Base-by-base conservation (phyloP, 768 basidiomycete genomes). In the Pleurotus tuber-regium region DNA sequence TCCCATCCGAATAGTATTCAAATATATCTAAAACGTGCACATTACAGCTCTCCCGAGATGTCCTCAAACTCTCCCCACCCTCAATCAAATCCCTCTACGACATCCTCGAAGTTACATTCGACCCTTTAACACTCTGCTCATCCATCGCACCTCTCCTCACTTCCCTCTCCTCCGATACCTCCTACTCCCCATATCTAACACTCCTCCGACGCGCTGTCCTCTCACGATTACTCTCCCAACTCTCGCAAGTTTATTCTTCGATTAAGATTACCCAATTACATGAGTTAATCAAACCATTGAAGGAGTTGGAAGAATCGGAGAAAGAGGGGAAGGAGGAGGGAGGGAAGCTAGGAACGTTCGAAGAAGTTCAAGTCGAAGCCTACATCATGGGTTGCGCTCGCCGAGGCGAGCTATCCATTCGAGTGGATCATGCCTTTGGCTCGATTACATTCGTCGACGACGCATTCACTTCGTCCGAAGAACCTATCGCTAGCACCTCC, bases 351-450 rank as follows among this genome's bases (percentile, higher is more conserved):
- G 9, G 29, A n/a, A 69, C 74, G 33, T 88, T 83, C 67, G 83
- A 87, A 53, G 80, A 83, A n/a, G 84, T 87, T 54, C 84, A 87
- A 64, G 75, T 87, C 57, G 93, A 98, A 69, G 87, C 89, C 3
- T 98, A 96, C 68, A 72, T 98, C 56, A 96, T 97, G 89, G 86
- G 87, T 29, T 92, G 92, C 53, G 91, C 92, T 38, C 82, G 87
- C 41, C 82, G 87, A 6, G 91, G 92, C 31, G 93, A 97, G 66
- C 80, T 98, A 43, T 78, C 72, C 59, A 86, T 97, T 56, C 84
- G 85, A 12, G 83, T 98, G 39, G 92, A 98, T 68, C 96, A 99
- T 65, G 85, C 87, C 25, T 81, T 79, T 2, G 89, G 92, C 14
- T 85, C 83, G 54, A 84, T 98, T 68, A 77, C 83, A 4, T 99